These are phyloP conservation scores for Trichoderma atrobrunneum DNA, from an alignment of 2,329 filamentous ascomycete species.

Conservation along the genomic window DNA sequence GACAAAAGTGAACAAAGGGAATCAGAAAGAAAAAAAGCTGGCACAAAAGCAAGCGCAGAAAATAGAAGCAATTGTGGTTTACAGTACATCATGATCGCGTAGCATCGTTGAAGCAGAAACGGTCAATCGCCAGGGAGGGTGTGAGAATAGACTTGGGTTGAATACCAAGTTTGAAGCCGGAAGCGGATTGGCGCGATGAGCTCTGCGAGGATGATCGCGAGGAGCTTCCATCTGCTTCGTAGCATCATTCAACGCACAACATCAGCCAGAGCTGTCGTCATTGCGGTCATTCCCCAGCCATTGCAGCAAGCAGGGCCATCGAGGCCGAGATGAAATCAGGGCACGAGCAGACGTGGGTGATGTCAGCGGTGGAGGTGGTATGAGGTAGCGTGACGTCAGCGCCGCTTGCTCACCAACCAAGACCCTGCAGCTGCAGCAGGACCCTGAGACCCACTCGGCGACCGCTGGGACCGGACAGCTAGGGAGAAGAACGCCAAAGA, in stretches of 20 bases:
- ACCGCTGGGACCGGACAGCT: not conserved
- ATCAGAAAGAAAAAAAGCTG: not conserved
- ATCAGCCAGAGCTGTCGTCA: conserved; percentile 11
- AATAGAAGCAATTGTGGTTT: conserved; percentile 1
- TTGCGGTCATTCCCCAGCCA: conserved; percentile 4
- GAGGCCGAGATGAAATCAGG: conserved; percentile 4
- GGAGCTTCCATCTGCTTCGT: not conserved
- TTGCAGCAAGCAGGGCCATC: not conserved
- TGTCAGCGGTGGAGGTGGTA: conserved; percentile 26
- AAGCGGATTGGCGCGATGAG: not conserved
- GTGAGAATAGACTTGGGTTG: not conserved
- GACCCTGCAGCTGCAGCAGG: conserved; percentile 30
- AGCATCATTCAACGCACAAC: not conserved
- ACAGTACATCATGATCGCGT: conserved; percentile 15
- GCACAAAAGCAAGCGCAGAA: not conserved
- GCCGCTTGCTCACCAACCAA: conserved; percentile 17
- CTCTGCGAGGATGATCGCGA: not conserved
- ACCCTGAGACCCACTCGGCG: conserved; percentile 17
- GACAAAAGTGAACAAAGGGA: not conserved
- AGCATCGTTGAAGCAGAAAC: not conserved
- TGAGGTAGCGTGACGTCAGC: conserved; percentile 30
- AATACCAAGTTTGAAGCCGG: not conserved
- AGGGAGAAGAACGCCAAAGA: conserved; percentile 6
- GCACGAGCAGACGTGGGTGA: conserved; percentile 22
- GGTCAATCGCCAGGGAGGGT: not conserved